Evolutionary conservation across 1,139 yeast species (phyloP).

Genomic region (Suhomyces yuchorum): DNA sequence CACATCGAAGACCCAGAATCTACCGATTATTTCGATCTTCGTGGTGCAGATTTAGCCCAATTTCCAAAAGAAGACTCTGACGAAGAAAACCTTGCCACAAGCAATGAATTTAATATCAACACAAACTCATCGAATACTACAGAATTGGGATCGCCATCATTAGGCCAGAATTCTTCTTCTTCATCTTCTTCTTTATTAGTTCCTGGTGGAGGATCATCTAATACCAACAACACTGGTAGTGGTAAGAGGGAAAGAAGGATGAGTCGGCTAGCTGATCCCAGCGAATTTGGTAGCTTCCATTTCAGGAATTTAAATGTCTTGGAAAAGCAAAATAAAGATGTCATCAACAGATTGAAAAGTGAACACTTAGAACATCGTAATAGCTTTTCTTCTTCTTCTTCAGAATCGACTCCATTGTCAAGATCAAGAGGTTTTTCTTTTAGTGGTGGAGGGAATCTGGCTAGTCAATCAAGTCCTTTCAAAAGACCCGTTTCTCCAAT

Average conservation of each 20-base stretch:
- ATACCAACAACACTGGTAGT: not conserved
- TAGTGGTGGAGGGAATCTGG: slow-evolving; percentile 19
- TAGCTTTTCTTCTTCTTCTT: slow-evolving; percentile 47
- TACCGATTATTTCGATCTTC: slow-evolving; percentile 86
- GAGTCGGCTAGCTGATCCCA: slow-evolving; percentile 67
- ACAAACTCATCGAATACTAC: slow-evolving; percentile 16
- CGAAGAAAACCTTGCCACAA: slow-evolving; percentile 26
- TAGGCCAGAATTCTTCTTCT: slow-evolving; percentile 10
- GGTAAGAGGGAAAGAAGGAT: slow-evolving; percentile 64
- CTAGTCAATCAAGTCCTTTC: slow-evolving; percentile 33
- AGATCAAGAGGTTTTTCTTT: slow-evolving; percentile 46
- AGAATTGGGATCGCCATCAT: slow-evolving; percentile 25
- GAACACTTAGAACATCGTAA: slow-evolving; percentile 69
- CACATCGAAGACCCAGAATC: slow-evolving; percentile 76
- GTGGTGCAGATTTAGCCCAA: slow-evolving; percentile 78
- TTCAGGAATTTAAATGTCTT: slow-evolving; percentile 86
- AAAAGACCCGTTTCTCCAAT: slow-evolving; percentile 38
- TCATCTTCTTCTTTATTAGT: slow-evolving; percentile 18
- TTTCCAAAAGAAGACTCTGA: slow-evolving; percentile 57
- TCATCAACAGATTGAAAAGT: slow-evolving; percentile 77
- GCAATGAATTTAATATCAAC: slow-evolving; percentile 1
- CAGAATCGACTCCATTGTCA: slow-evolving; percentile 41
- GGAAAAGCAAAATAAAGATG: slow-evolving; percentile 93
- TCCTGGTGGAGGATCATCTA: slow-evolving; percentile 14
- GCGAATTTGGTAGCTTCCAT: slow-evolving; percentile 91